Evolutionary conservation across 2,329 filamentous ascomycete genomes (phyloP).

Genomic region (Colletotrichum paranaense): DNA sequence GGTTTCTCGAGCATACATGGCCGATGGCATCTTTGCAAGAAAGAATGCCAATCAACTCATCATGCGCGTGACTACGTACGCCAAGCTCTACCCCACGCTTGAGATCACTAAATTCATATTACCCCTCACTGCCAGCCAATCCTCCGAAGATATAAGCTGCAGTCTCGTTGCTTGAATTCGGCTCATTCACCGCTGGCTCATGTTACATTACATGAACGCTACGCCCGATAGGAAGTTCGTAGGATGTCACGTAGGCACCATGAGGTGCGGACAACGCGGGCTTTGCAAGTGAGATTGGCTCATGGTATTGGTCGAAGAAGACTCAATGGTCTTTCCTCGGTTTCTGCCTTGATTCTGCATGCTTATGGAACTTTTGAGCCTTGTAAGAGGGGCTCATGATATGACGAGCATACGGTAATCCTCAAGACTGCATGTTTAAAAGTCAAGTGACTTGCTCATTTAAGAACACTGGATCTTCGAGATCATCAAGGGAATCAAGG

Average conservation of each 20-base stretch:
- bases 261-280: background rate
- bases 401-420: background rate
- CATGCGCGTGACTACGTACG: background rate
- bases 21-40: background rate
- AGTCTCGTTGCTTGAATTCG: background rate
- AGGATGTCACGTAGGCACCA: slow-evolving; percentile 2
- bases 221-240: slow-evolving; percentile 15
- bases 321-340: background rate
- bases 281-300: background rate
- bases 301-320: background rate
- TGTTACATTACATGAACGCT: slow-evolving; percentile 21
- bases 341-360: background rate
- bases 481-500: background rate
- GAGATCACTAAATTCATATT: background rate
- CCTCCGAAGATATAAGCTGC: background rate
- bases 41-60: background rate
- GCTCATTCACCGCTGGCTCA: slow-evolving; percentile 10
- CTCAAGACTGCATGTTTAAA: background rate
- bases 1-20: too few relatives aligned
- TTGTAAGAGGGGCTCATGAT: background rate
- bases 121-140: slow-evolving; percentile 11
- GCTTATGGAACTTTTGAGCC: background rate
- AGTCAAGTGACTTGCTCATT: too few relatives aligned
- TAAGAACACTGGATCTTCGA: background rate
- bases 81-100: slow-evolving; percentile 24